Base-by-base conservation (phyloP, 768 basidiomycete genomes). In the Tephrocybe sp. region DNA sequence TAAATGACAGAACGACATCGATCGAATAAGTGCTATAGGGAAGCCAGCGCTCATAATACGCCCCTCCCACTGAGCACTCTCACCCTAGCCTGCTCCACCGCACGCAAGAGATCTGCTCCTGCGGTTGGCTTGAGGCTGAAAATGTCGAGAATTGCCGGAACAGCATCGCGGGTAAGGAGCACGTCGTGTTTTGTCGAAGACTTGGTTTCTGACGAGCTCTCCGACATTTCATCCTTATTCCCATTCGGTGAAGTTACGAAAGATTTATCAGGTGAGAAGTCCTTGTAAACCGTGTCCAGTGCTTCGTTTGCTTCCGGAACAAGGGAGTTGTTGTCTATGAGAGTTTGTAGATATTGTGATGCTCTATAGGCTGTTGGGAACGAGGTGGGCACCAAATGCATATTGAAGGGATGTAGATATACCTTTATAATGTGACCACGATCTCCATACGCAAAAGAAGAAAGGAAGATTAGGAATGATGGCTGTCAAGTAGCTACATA, bases 371-470 rank as follows among this genome's bases (percentile, higher is more conserved):
- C 86, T 88, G 58, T 21, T 19, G 24, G 33, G 25, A 47, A 19
- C 7, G 36, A 9, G 22, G 24, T 49, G 33, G 50, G 31, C 33
- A 34, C 39, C 24, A 19, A 2, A 4, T 9, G 34, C 30, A 24
- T 16, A 16, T 41, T 19, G 15, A 18, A 4, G 37, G 6, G 19
- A 13, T 15, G 18, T 12, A 45, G 49, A 22, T 50, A 37, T 49
- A 88, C 88, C 88, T 76, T 74, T 79, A 62, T 85, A 91, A 65
- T 92, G 89, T 33, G 83, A 85, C 88, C 88, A 92, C 36, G 87
- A 83, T 37, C 89, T 76, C 89, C 89, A 92, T 9, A 74, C 78
- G 57, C 87, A 90, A 66, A 88, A 92, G 71, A 92, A 89, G 63
- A 92, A 85, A 0, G 89, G 89, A 18, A 92, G 65, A 62, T 92